phyloP scores from a whole-genome alignment of 1,284 basidiomycete genomes.

The Moniliella sp. region DNA sequence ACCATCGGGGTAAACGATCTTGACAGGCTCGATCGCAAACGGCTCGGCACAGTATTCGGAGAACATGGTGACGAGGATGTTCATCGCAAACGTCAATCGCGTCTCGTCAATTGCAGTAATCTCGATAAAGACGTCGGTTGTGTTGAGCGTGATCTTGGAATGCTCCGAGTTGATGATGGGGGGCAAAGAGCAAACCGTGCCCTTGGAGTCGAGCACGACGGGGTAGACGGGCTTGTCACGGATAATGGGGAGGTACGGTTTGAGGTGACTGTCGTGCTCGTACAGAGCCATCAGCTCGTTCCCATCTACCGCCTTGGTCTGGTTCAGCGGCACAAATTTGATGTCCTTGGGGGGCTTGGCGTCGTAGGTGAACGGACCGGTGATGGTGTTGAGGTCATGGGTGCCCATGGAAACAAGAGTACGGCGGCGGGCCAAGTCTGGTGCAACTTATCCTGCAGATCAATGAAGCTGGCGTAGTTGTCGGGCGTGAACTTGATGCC shows the following conservation, averaged over 20 bases:
- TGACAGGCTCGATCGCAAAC: constrained; percentile 40
- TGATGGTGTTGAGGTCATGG: constrained; percentile 77
- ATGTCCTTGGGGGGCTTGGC: constrained; percentile 69
- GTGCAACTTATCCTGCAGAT: constrained; percentile 85
- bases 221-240: constrained; percentile 86
- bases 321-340: constrained; percentile 66
- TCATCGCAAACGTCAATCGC: constrained; percentile 80
- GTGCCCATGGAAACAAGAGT: constrained; percentile 91
- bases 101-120: constrained; percentile 93
- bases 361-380: constrained; percentile 71
- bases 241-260: constrained; percentile 74
- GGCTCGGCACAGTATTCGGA: constrained; percentile 80
- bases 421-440: constrained; percentile 69
- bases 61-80: constrained; percentile 88
- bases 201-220: constrained; percentile 76
- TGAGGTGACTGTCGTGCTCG: constrained; percentile 80
- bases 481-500: constrained; percentile 64
- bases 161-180: constrained; percentile 49
- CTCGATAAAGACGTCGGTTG: constrained; percentile 85
- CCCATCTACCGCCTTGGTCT: constrained; percentile 41
- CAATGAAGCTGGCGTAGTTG: constrained; percentile 90
- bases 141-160: constrained; percentile 87
- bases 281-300: constrained; percentile 37
- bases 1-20: constrained; percentile 38
- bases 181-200: constrained; percentile 79